Evolutionary conservation across 805 yeast genomes (phyloP).

Genomic region (Barnettozyma pratensis): DNA sequence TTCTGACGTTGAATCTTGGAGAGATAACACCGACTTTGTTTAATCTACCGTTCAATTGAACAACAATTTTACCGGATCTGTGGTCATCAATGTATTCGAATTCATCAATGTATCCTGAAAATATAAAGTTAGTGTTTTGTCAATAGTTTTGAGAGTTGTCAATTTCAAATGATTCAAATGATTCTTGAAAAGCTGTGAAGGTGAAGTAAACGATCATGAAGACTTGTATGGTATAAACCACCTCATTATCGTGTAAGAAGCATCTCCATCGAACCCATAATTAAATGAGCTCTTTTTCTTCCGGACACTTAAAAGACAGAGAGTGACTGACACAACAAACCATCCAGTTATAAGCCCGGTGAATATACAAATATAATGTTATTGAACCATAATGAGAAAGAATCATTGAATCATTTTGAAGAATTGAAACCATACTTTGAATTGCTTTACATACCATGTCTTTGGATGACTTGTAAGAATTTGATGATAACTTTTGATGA

Average conservation of each 20-base stretch:
- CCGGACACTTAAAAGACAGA: constrained; percentile 99
- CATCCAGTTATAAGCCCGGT: constrained; percentile 99
- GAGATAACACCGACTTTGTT: constrained; percentile 98
- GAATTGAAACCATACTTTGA: background rate
- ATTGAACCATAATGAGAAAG: no score
- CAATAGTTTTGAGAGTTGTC: no score
- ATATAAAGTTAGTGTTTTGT: constrained; percentile 4
- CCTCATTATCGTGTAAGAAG: constrained; percentile 32
- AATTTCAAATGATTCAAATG: no score
- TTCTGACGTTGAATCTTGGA: constrained; percentile 97
- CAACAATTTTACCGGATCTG: constrained; percentile 97
- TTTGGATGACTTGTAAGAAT: constrained; percentile 94
- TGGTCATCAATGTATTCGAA: constrained; percentile 98
- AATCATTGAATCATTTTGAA: background rate
- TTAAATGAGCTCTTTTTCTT: constrained; percentile 38
- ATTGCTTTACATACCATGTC: constrained; percentile 77
- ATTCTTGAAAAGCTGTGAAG: constrained; percentile 21
- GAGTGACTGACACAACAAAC: constrained; percentile 82
- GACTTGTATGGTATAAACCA: constrained; percentile 1
- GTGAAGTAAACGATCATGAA: constrained; percentile 31
- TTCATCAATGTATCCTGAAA: constrained; percentile 77
- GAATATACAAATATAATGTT: background rate
- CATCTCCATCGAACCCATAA: constrained; percentile 15
- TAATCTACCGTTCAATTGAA: constrained; percentile 94
- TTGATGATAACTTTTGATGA: constrained; percentile 96